Conservation (phyloP, 208 protist species). For the Leishmania lainsoni region DNA sequence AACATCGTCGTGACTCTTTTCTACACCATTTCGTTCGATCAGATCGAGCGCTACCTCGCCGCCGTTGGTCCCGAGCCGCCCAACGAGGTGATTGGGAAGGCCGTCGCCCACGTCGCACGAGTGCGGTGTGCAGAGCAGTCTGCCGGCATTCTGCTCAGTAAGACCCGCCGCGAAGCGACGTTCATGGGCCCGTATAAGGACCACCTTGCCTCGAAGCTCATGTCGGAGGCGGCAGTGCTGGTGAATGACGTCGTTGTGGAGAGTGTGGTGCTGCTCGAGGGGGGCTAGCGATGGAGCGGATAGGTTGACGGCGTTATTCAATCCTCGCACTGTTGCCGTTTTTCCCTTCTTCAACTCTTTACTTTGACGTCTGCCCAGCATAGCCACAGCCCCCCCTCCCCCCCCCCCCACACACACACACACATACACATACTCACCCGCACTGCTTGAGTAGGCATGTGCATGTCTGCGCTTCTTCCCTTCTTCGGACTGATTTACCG, state of each 20-base stretch:
- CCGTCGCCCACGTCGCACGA: conserved; percentile 52
- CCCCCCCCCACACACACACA: no score
- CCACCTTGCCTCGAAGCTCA: conserved; percentile 65
- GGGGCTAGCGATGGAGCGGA: conserved; percentile 9
- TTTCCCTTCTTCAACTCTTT: neutral
- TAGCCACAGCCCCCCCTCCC: neutral
- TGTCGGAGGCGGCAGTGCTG: conserved; percentile 69
- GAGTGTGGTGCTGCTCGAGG: conserved; percentile 57
- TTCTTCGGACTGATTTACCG: neutral
- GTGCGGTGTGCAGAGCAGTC: conserved; percentile 60
- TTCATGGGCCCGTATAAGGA: conserved; percentile 57
- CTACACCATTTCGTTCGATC: conserved; percentile 70
- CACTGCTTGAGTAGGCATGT: neutral
- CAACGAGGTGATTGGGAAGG: conserved; percentile 71
- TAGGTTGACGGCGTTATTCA: neutral
- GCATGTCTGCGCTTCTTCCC: neutral
- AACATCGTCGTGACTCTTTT: conserved; percentile 67
- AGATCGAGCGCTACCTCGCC: conserved; percentile 83
- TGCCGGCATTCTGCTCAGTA: conserved; percentile 73
- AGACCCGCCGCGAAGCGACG: conserved; percentile 51
- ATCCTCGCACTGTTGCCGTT: neutral
- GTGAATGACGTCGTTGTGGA: conserved; percentile 62
- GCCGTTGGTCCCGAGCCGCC: conserved; percentile 73
- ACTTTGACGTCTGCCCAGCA: neutral
- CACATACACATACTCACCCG: neutral